These are phyloP conservation scores for Trichoderma arundinaceum DNA, from an alignment of 2,329 filamentous ascomycete species.

Conservation along the genomic window DNA sequence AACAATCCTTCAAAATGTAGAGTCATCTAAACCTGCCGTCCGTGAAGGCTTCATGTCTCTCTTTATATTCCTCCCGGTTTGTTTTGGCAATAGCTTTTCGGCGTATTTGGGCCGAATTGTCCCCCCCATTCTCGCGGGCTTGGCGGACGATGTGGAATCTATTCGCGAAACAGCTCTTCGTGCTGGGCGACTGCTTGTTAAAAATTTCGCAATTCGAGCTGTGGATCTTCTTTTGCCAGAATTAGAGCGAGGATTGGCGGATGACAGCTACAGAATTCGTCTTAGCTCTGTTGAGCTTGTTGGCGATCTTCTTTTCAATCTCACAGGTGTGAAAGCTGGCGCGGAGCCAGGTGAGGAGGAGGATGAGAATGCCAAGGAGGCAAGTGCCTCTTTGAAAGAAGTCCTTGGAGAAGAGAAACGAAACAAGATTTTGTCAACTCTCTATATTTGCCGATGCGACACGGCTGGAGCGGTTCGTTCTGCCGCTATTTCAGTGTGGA, in stretches of 20 bases:
- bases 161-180: constrained; percentile 96
- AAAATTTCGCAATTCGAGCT: constrained; percentile 95
- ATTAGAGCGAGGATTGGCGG: constrained; percentile 92
- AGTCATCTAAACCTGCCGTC: constrained; percentile 86
- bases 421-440: constrained; percentile 94
- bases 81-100: constrained; percentile 98
- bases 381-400: constrained; percentile 90
- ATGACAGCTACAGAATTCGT: constrained; percentile 96
- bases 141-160: constrained; percentile 94
- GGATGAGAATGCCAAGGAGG: constrained; percentile 78
- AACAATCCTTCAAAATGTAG: constrained; percentile 94
- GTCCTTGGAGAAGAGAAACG: constrained; percentile 94
- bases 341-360: constrained; percentile 79
- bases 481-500: constrained; percentile 93
- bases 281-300: constrained; percentile 98
- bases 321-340: constrained; percentile 88
- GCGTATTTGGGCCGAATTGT: constrained; percentile 96
- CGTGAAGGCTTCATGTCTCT: constrained; percentile 99
- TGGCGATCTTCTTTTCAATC: constrained; percentile 94
- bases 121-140: constrained; percentile 88
- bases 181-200: constrained; percentile 91
- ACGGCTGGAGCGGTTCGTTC: constrained; percentile 89
- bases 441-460: constrained; percentile 97
- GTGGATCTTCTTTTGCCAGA: constrained; percentile 94
- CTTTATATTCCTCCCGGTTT: constrained; percentile 98